phyloP scores from a whole-genome alignment of 495 filamentous ascomycete genomes.

The Aspergillus panamensis region DNA sequence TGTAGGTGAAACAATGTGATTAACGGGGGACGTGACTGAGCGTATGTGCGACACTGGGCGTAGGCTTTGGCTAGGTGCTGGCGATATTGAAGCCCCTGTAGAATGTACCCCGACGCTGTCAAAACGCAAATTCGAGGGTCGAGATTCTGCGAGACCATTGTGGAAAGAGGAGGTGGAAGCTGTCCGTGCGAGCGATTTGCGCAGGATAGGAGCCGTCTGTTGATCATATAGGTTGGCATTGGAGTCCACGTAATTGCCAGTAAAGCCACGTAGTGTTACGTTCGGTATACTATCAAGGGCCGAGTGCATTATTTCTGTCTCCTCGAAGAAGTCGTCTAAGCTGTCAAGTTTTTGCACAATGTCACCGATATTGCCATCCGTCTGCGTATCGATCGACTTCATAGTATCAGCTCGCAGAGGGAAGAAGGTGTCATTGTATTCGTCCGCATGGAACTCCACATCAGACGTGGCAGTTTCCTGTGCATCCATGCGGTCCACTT shows the following conservation, averaged over 20 bases:
- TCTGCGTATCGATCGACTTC: conserved; percentile 82
- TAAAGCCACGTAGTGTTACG: conserved; percentile 60
- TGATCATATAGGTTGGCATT: conserved; percentile 90
- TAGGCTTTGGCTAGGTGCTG: conserved; percentile 26
- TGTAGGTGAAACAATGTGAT: conserved; percentile 50
- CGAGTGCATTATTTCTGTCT: conserved; percentile 50
- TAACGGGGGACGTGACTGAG: conserved; percentile 68
- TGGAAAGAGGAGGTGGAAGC: conserved; percentile 78
- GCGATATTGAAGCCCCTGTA: conserved; percentile 29
- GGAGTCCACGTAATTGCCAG: conserved; percentile 64
- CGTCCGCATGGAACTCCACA: conserved; percentile 88
- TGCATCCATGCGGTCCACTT: conserved; percentile 54
- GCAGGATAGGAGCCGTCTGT: conserved; percentile 85
- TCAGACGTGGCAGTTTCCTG: conserved; percentile 71
- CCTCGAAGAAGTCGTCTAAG: conserved; percentile 93
- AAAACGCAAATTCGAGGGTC: conserved; percentile 52
- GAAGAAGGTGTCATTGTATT: conserved; percentile 78
- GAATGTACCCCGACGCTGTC: conserved; percentile 62
- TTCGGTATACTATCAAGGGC: conserved; percentile 39
- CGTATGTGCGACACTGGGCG: conserved; percentile 63
- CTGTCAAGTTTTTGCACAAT: conserved; percentile 88
- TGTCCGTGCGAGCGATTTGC: conserved; percentile 71
- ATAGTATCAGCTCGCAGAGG: conserved; percentile 80
- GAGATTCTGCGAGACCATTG: conserved; percentile 75
- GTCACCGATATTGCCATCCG: conserved; percentile 74